A percentile compares a stretch with the other conserved stretches of the same genome.
These are phyloP conservation scores for Acacia crassicarpa DNA, from an alignment of 306 rosid species.

Conservation along the genomic window DNA sequence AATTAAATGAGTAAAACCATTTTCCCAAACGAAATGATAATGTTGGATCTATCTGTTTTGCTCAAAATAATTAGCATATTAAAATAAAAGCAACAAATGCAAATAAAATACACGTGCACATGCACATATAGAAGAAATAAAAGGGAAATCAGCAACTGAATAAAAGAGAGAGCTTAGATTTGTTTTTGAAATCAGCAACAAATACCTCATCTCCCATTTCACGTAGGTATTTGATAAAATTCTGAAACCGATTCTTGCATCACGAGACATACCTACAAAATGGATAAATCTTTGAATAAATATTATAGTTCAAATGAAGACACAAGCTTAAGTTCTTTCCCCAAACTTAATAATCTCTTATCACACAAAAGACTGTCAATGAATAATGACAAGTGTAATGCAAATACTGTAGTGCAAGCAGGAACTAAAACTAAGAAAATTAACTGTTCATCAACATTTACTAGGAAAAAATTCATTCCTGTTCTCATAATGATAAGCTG, in stretches of 20 bases:
- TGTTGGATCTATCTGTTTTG: background rate
- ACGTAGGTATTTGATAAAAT: slow-evolving; percentile 50
- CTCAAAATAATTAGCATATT: background rate
- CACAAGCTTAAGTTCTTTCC: background rate
- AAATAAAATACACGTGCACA: too few species aligned
- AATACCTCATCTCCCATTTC: slow-evolving; percentile 69
- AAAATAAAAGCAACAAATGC: too few species aligned
- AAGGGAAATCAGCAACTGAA: too few species aligned
- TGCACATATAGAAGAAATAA: too few species aligned
- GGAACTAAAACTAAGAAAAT: background rate
- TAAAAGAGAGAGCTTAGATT: too few species aligned
- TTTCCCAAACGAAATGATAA: background rate
- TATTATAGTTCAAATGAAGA: slow-evolving; percentile 6
- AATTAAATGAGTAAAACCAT: background rate
- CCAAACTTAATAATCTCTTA: background rate
- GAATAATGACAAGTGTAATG: background rate
- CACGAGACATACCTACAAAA: slow-evolving; percentile 55
- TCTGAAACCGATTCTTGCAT: slow-evolving; percentile 56
- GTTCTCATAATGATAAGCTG: slow-evolving; percentile 1
- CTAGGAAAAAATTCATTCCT: slow-evolving; percentile 4
- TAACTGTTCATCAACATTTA: slow-evolving; percentile 1
- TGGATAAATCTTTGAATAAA: background rate
- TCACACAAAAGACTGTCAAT: background rate
- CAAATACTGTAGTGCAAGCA: slow-evolving; percentile 4
- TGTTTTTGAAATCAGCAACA: too few species aligned